phyloP scores from a whole-genome alignment of 352 stramenopile genomes.

The Globisporangium emineosum region DNA sequence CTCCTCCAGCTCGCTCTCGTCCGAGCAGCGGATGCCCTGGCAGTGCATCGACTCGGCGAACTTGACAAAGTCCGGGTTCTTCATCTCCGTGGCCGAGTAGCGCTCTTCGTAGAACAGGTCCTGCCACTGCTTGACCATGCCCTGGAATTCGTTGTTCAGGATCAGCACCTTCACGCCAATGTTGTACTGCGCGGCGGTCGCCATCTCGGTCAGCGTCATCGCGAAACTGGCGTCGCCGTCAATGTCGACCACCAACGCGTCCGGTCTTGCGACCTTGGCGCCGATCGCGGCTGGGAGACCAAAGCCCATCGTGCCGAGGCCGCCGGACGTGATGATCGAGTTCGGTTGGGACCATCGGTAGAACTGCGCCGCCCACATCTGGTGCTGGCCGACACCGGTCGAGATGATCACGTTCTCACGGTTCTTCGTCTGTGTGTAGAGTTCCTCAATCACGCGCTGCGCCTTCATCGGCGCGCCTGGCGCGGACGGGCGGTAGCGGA shows the following conservation, averaged over 20 bases:
- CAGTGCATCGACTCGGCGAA: slow-evolving; percentile 93
- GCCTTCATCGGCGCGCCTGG: slow-evolving; percentile 87
- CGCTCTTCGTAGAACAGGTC: slow-evolving; percentile 95
- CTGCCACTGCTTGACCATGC: slow-evolving; percentile 98
- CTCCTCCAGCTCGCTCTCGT: slow-evolving; percentile 86
- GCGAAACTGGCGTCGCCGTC: slow-evolving; percentile 96
- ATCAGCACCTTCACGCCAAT: slow-evolving; percentile 95
- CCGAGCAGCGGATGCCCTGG: slow-evolving; percentile 86
- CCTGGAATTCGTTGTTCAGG: slow-evolving; percentile 96
- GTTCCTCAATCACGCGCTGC: slow-evolving; percentile 92
- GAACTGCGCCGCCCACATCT: slow-evolving; percentile 97
- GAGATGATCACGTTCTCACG: slow-evolving; percentile 91
- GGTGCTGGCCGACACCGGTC: slow-evolving; percentile 95
- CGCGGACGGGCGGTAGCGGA: slow-evolving; percentile 83
- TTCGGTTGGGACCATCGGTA: slow-evolving; percentile 94
- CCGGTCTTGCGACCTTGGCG: slow-evolving; percentile 90
- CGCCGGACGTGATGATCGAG: slow-evolving; percentile 92
- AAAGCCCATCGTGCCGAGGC: slow-evolving; percentile 95
- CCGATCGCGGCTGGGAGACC: slow-evolving; percentile 92
- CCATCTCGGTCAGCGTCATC: slow-evolving; percentile 96
- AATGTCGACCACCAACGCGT: slow-evolving; percentile 88
- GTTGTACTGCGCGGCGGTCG: slow-evolving; percentile 92
- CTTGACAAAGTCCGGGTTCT: slow-evolving; percentile 93
- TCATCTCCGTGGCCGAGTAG: slow-evolving; percentile 89
- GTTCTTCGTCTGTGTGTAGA: slow-evolving; percentile 93